Percentiles rank a stretch among this genome's conserved stretches.
phyloP scores from a whole-genome alignment of 1,284 basidiomycete species.

The Austroboletus niveus region DNA sequence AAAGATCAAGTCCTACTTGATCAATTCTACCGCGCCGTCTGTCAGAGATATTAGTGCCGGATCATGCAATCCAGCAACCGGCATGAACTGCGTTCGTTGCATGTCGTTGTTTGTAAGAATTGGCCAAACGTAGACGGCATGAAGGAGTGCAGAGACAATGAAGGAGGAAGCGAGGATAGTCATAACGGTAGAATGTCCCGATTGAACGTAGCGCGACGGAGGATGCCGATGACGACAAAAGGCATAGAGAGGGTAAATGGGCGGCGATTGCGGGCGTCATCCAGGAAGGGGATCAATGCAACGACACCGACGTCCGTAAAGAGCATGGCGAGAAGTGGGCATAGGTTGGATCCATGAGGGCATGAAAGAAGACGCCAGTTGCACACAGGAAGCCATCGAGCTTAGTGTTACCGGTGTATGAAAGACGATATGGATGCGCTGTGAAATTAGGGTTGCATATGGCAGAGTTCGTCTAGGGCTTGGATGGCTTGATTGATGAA shows the following conservation, averaged over 20 bases:
- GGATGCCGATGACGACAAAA: constrained; percentile 14
- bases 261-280: constrained; percentile 20
- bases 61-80: constrained; percentile 23
- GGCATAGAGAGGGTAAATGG: constrained; percentile 15
- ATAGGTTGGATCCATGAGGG: constrained; percentile 28
- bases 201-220: constrained; percentile 23
- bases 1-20: constrained; percentile 46
- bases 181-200: constrained; percentile 38
- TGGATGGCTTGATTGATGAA: constrained; percentile 2
- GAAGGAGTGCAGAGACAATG: constrained; percentile 37
- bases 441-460: constrained; percentile 13
- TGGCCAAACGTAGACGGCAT: constrained; percentile 37
- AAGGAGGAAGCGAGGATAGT: constrained; percentile 32
- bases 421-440: constrained; percentile 29
- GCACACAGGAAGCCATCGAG: constrained; percentile 38
- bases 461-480: not conserved
- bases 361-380: constrained; percentile 41
- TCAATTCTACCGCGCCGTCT: constrained; percentile 34
- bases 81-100: constrained; percentile 31
- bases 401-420: constrained; percentile 31
- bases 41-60: constrained; percentile 16
- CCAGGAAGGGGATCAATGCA: constrained; percentile 19
- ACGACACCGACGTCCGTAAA: constrained; percentile 19
- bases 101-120: constrained; percentile 22
- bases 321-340: constrained; percentile 32